Evolutionary conservation across 1,139 yeast species (phyloP), one percentile per base, ranked within the genome.

Genomic region (Williopsis jadinii): DNA sequence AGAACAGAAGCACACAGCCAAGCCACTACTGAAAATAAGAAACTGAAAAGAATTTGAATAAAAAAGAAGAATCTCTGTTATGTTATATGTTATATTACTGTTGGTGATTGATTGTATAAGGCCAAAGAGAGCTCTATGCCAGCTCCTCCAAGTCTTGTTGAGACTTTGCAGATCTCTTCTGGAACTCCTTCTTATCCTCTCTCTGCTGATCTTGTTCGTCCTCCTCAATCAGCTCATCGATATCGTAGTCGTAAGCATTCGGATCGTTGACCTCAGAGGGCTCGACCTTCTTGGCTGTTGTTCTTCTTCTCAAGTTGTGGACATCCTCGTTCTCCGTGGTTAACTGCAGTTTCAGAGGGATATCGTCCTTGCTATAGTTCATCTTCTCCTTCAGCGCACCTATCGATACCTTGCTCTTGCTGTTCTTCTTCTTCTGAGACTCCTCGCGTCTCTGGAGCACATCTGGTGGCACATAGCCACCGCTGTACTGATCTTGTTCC

Each of bases 401-500:
- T 15, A 40, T 45, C 3, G 39, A 14, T 2, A 50, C 29, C 9
- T 28, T 41, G 24, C 24, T 19, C 1, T 53, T 47, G 5, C 36
- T 38, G 27, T 42, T 41, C 30, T 44, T 35, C 26, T 37, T 37
- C 5, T 24, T 11, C 12, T 36, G 37, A 6, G 41, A 34, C 19
- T 41, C 42, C 38, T 33, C 32, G 9, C 42, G 38, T 36, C 43
- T 39, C 33, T 43, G 42, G 14, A 41, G 43, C 33, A 53, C 57
- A 26, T 54, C 57, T 31, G 56, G 53, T 10, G 58, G 51, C 10
- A 52, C 26, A 34, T 52, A 54, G 2, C 54, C 53, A 9, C 40
- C 35, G 11, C 5, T 28, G 30, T 36, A 34, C 11, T 36, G 29
- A 3, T 32, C 40, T 3, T 34, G 33, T 8, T 38, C 29, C 10